Conservation (phyloP, 805 yeast species). For the Cyberlindnera americana region DNA sequence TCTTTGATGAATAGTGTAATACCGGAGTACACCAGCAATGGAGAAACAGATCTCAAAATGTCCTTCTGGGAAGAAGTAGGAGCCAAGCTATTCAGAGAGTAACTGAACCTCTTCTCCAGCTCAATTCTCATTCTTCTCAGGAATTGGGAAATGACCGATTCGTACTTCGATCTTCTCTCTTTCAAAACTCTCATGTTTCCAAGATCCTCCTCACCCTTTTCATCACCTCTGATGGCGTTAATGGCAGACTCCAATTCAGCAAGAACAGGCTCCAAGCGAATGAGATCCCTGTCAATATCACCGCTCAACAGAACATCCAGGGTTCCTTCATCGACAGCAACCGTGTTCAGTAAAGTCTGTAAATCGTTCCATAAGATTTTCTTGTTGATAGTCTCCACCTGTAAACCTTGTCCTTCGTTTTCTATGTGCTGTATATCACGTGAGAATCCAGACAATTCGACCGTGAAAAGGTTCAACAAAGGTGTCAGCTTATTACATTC, state of each 20-base stretch:
- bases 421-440: constrained; percentile 72
- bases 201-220: constrained; percentile 37
- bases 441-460: constrained; percentile 59
- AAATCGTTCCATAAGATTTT: constrained; percentile 70
- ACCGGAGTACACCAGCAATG: constrained; percentile 44
- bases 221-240: constrained; percentile 53
- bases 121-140: constrained; percentile 42
- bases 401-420: constrained; percentile 73
- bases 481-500: constrained; percentile 58
- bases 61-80: constrained; percentile 8
- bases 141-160: constrained; percentile 50
- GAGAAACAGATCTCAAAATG: constrained; percentile 26
- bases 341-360: constrained; percentile 64
- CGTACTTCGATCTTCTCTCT: constrained; percentile 61
- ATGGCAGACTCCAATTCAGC: constrained; percentile 60
- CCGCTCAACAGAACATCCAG: constrained; percentile 44
- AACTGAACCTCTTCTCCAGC: constrained; percentile 40
- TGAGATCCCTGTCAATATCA: constrained; percentile 45
- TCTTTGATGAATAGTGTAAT: constrained; percentile 57
- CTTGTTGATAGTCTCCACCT: constrained; percentile 78
- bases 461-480: constrained; percentile 50
- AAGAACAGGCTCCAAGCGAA: constrained; percentile 54
- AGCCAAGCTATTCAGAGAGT: constrained; percentile 29
- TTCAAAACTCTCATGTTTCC: constrained; percentile 68
- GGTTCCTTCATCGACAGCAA: constrained; percentile 57